Evolutionary conservation across 2,329 filamentous ascomycete species (phyloP).

Genomic region (Fusarium citri): DNA sequence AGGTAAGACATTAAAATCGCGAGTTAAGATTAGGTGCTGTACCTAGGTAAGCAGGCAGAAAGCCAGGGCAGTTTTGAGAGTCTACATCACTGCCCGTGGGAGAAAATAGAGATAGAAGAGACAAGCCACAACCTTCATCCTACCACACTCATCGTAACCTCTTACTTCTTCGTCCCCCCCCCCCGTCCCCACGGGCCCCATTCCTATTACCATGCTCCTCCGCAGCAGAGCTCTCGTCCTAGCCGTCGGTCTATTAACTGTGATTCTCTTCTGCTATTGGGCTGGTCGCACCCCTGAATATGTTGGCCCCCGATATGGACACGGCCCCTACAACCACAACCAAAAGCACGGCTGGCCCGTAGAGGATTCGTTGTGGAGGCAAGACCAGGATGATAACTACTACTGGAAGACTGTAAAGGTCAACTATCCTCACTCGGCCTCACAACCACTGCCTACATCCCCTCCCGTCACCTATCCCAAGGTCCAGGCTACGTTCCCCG

Average conservation of each 20-base stretch:
- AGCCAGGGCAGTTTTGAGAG: neutral
- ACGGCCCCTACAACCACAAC: constrained; percentile 37
- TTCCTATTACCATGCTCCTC: constrained; percentile 34
- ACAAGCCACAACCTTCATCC: neutral
- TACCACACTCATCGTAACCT: constrained; percentile 3
- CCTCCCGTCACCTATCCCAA: constrained; percentile 47
- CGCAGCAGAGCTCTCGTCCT: constrained; percentile 39
- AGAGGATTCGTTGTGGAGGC: constrained; percentile 40
- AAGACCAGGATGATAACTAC: constrained; percentile 43
- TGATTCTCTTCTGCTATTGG: constrained; percentile 41
- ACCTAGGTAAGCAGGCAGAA: neutral
- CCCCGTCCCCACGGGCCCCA: constrained; percentile 17
- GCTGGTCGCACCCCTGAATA: constrained; percentile 28
- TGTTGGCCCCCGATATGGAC: constrained; percentile 30
- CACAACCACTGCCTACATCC: constrained; percentile 49
- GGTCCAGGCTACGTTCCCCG: constrained; percentile 50
- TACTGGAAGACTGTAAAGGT: constrained; percentile 46
- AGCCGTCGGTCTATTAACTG: constrained; percentile 34
- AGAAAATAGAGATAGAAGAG: neutral
- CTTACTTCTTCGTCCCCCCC: neutral
- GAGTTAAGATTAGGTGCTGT: constrained; percentile 16
- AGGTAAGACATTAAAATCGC: constrained; percentile 14
- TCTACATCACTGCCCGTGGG: constrained; percentile 14
- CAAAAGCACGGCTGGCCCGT: constrained; percentile 39
- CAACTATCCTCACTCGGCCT: constrained; percentile 46